Base-by-base conservation (phyloP, 2,329 filamentous ascomycete genomes). In the Allantophomopsis cytisporea region DNA sequence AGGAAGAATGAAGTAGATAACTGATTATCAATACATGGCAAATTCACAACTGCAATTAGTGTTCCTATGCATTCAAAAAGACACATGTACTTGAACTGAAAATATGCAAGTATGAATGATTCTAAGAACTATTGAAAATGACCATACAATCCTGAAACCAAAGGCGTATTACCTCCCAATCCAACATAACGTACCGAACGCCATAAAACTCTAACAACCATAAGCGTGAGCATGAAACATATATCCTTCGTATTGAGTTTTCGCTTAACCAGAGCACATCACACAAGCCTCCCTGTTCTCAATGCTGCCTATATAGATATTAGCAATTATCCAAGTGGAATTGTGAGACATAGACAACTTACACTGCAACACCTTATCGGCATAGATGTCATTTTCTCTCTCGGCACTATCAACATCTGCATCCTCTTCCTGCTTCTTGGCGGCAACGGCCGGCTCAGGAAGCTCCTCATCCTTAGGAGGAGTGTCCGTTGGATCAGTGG, bases 281-380 rank as follows among this genome's bases (percentile, higher is more conserved):
- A 94, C 60, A 60, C 91, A 98, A 36, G 81, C 72, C 60, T 98
- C 91, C 51, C 82, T 86, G 68, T 96, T 95, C 58, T 96, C 88
- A 60, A 98, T 96, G 65, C 88, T 95, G 70, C 78, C 78, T 83
- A 43, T 52, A 34, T 39, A 36, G 31, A 21, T 20, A 13, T 52
- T 50, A 56, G 68, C 54, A 63, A 54, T 33, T 31, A 2, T 44
- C 20, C 8, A 34, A 39, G 37, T 40, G 12, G 12, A 35, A 20
- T 38, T 41, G 37, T 44, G 38, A 7, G 10, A 16, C n/a, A n/a
- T n/a, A 10, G 23, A 7, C 15, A 40, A 70, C 77, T 78, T 68
- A 80, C 91, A 98, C 53, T 80, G 76, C 58, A 98, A 68, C 13
- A 84, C 88, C 42, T 88, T 85, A 51, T 96, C 84, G 1, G 89